These are phyloP conservation scores for Mortierella sp. DNA, from an alignment of 371 early-diverging fungal genomes.

Conservation along the genomic window DNA sequence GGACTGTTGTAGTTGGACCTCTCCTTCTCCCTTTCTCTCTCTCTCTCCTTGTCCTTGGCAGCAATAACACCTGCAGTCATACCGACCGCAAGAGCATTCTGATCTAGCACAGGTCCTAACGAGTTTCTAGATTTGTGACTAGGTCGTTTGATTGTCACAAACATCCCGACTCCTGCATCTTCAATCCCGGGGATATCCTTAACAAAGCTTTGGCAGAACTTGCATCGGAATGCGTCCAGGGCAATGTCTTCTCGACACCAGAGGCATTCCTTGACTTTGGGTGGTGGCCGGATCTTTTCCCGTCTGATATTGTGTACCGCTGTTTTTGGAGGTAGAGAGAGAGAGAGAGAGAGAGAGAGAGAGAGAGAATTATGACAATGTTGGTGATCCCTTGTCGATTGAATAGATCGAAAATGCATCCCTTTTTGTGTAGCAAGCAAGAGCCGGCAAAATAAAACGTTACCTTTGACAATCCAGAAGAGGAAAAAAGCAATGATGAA, in stretches of 20 bases:
- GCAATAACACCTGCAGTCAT: background rate
- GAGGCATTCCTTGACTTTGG: constrained; percentile 35
- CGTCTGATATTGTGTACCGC: constrained; percentile 37
- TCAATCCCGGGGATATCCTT: constrained; percentile 42
- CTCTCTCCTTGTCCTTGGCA: background rate
- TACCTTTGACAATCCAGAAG: constrained; percentile 56
- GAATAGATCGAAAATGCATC: background rate
- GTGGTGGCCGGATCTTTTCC: constrained; percentile 38
- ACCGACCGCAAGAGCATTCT: background rate
- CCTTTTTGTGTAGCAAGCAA: background rate
- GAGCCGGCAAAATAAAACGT: background rate
- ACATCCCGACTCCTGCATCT: constrained; percentile 39
- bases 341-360: too few relatives aligned
- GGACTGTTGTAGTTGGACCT: background rate
- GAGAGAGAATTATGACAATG: background rate
- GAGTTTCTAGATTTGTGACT: background rate
- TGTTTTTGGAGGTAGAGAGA: constrained; percentile 2
- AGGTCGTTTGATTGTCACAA: constrained; percentile 32
- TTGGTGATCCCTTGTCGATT: background rate
- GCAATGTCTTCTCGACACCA: constrained; percentile 43
- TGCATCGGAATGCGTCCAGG: constrained; percentile 42
- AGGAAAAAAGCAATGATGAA: constrained; percentile 38
- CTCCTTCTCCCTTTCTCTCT: background rate
- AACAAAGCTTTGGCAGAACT: constrained; percentile 43
- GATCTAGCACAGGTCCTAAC: background rate